Evolutionary conservation across 352 stramenopile species (phyloP).

Genomic region (Globisporangium acanthophoron): DNA sequence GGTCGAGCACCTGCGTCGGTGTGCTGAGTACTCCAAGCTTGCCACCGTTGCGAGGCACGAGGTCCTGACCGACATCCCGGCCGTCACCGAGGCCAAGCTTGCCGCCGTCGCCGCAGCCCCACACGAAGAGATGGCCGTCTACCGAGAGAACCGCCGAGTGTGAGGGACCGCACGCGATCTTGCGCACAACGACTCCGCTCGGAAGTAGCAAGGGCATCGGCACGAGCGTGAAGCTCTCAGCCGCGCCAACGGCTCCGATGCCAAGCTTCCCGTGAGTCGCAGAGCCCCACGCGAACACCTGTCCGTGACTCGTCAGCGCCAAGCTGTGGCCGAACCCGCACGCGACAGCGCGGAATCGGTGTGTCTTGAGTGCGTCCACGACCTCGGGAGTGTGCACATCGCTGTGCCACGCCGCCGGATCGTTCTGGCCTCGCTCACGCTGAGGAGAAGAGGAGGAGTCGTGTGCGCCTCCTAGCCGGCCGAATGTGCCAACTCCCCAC

Average conservation of each 20-base stretch:
- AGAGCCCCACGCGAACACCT: slow-evolving; percentile 75
- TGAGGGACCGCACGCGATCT: slow-evolving; percentile 71
- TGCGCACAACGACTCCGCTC: slow-evolving; percentile 31
- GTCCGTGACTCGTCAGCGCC: slow-evolving; percentile 48
- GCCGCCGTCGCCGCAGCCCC: slow-evolving; percentile 65
- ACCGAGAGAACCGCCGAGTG: slow-evolving; percentile 64
- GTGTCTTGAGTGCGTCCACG: slow-evolving; percentile 27
- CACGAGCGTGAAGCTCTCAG: slow-evolving; percentile 62
- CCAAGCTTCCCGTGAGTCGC: slow-evolving; percentile 70
- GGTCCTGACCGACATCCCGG: slow-evolving; percentile 50
- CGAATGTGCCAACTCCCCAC: slow-evolving; percentile 71
- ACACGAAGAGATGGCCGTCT: slow-evolving; percentile 60
- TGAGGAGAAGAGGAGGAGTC: slow-evolving; percentile 1
- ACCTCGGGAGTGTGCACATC: slow-evolving; percentile 43
- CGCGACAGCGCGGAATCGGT: slow-evolving; percentile 51
- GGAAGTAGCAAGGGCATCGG: slow-evolving; percentile 32
- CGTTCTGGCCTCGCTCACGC: slow-evolving; percentile 13
- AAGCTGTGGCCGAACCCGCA: slow-evolving; percentile 71
- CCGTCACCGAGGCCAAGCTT: slow-evolving; percentile 66
- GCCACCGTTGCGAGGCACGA: slow-evolving; percentile 50
- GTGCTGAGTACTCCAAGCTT: slow-evolving; percentile 32
- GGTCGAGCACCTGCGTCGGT: slow-evolving; percentile 33
- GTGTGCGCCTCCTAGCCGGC: slow-evolving; percentile 38
- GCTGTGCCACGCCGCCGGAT: slow-evolving; percentile 44
- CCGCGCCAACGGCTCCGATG: slow-evolving; percentile 29